phyloP scores from a whole-genome alignment of 352 stramenopile genomes.

The Pseudoperonospora humuli region DNA sequence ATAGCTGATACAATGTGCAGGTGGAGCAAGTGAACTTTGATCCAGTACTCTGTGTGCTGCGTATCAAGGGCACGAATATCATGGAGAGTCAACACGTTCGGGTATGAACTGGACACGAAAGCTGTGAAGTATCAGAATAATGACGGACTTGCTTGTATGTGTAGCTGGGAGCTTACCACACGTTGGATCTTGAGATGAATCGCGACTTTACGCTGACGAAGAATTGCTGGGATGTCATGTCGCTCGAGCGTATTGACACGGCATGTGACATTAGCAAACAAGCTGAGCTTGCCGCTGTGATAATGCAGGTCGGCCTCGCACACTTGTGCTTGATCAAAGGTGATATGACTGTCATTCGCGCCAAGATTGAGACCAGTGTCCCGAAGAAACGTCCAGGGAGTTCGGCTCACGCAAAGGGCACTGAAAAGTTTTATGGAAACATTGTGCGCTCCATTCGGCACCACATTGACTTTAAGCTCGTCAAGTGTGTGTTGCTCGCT shows the following conservation, averaged over 20 bases:
- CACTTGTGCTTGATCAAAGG: slow-evolving; percentile 97
- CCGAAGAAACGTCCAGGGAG: slow-evolving; percentile 95
- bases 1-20: slow-evolving; percentile 20
- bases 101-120: slow-evolving; percentile 29
- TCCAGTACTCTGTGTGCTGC: slow-evolving; percentile 85
- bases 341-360: slow-evolving; percentile 92
- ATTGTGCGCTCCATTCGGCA: slow-evolving; percentile 93
- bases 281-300: slow-evolving; percentile 93
- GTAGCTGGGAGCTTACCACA: slow-evolving; percentile 95
- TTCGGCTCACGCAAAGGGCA: slow-evolving; percentile 89
- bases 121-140: not conserved
- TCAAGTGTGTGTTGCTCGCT: slow-evolving; percentile 95
- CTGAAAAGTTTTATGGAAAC: slow-evolving; percentile 95
- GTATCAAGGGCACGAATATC: slow-evolving; percentile 92
- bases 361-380: slow-evolving; percentile 94
- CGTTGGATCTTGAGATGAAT: slow-evolving; percentile 94
- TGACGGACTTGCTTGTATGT: not conserved
- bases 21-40: slow-evolving; percentile 97
- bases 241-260: slow-evolving; percentile 93
- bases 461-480: slow-evolving; percentile 94
- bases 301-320: slow-evolving; percentile 93
- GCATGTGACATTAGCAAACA: slow-evolving; percentile 91
- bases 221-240: slow-evolving; percentile 95
- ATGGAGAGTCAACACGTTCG: slow-evolving; percentile 93
- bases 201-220: slow-evolving; percentile 96